phyloP scores from a whole-genome alignment of 176 grass and related monocot species.

The Leersia perrieri region DNA sequence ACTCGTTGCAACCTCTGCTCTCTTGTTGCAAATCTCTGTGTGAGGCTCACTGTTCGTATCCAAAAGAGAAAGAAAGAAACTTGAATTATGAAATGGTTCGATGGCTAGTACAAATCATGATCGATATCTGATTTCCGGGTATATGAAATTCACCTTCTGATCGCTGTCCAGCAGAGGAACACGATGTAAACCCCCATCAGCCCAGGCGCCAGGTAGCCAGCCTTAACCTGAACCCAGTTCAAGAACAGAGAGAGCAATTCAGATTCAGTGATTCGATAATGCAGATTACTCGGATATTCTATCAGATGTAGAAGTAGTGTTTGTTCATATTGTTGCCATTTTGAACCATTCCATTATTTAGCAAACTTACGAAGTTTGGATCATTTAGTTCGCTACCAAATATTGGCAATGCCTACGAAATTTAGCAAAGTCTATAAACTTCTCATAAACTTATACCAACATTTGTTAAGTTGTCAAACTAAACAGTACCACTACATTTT shows the following conservation, averaged over 20 bases:
- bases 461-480: too few species aligned
- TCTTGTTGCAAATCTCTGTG: constrained; percentile 79
- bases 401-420: too few species aligned
- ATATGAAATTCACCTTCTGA: constrained; percentile 64
- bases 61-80: neutral
- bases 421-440: too few species aligned
- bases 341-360: too few species aligned
- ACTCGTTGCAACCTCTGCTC: constrained; percentile 58
- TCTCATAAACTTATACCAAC: too few species aligned
- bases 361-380: too few species aligned
- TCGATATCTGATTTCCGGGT: neutral
- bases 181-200: constrained; percentile 93
- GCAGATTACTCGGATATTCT: too few species aligned
- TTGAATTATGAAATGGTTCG: neutral
- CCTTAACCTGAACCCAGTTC: constrained; percentile 49
- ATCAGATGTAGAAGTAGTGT: too few species aligned
- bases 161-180: constrained; percentile 89
- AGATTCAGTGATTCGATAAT: neutral
- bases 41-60: constrained; percentile 60
- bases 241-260: neutral
- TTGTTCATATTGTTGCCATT: too few species aligned
- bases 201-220: constrained; percentile 74
- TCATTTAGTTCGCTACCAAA: too few species aligned
- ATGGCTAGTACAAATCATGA: neutral
- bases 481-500: too few species aligned